A percentile compares a stretch with the other conserved stretches of the same genome.
Conservation (phyloP, 2,329 filamentous ascomycete genomes). For the Colletotrichum tropicicola region DNA sequence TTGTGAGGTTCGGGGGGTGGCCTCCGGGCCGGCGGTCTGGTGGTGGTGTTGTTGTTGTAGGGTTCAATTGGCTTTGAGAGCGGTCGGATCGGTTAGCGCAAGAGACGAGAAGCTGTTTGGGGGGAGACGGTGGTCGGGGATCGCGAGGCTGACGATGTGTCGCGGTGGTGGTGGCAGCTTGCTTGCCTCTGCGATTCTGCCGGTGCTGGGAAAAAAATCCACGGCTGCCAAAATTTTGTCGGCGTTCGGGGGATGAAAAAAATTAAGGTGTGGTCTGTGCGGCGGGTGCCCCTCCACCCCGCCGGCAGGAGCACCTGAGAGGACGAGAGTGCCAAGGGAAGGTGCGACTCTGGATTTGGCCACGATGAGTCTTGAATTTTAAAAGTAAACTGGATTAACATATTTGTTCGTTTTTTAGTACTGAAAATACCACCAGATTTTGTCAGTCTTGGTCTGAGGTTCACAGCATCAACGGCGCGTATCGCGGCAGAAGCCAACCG, state of each 20-base stretch:
- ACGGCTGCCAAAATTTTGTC: slow-evolving; percentile 35
- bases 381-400: too few species aligned
- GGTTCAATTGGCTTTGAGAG: slow-evolving; percentile 9
- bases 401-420: too few species aligned
- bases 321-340: slow-evolving; percentile 19
- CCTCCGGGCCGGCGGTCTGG: slow-evolving; percentile 16
- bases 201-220: slow-evolving; percentile 13
- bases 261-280: slow-evolving; percentile 43
- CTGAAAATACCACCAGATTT: too few species aligned
- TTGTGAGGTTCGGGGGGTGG: slow-evolving; percentile 45
- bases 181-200: not conserved
- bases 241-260: slow-evolving; percentile 30
- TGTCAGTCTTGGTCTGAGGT: too few species aligned
- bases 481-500: too few species aligned
- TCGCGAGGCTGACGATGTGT: slow-evolving; percentile 12
- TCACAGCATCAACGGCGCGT: too few species aligned
- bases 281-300: slow-evolving; percentile 31
- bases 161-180: slow-evolving; percentile 10
- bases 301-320: slow-evolving; percentile 20
- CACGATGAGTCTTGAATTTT: too few species aligned
- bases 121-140: not conserved
- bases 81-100: not conserved
- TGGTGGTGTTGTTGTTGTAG: not conserved
- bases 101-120: too few species aligned
- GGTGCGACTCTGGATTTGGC: not conserved